phyloP scores from a whole-genome alignment of 352 stramenopile species.

The Phytophthora colocasiae region DNA sequence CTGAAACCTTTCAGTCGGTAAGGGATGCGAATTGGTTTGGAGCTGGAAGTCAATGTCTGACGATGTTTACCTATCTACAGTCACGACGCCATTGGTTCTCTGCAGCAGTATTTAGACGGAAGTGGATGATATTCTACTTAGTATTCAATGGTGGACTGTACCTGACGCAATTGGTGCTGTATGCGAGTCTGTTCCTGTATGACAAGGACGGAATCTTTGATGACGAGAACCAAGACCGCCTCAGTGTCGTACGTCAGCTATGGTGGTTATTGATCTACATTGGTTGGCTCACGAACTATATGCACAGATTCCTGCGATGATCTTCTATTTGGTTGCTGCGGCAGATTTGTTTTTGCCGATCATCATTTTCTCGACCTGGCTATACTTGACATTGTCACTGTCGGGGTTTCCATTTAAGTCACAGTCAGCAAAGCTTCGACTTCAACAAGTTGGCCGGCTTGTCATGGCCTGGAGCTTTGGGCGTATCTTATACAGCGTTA shows the following conservation, averaged over 20 bases:
- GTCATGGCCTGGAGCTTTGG: conserved; percentile 87
- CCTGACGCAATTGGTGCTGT: conserved; percentile 88
- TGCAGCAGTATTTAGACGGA: conserved; percentile 77
- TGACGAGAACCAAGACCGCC: conserved; percentile 72
- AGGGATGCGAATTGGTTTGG: conserved; percentile 2
- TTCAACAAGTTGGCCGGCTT: conserved; percentile 65
- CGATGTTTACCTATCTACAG: conserved; percentile 34
- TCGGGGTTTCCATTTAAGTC: conserved; percentile 91
- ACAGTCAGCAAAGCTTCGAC: conserved; percentile 56
- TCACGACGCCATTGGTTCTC: conserved; percentile 93
- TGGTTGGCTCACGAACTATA: conserved; percentile 10
- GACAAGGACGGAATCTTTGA: conserved; percentile 84
- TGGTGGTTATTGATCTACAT: conserved; percentile 1
- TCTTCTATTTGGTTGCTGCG: conserved; percentile 84
- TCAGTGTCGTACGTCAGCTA: conserved; percentile 60
- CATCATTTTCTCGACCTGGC: conserved; percentile 90
- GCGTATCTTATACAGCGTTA: conserved; percentile 89
- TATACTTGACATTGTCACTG: conserved; percentile 90
- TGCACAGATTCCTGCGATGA: conserved; percentile 72
- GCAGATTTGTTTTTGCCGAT: conserved; percentile 90
- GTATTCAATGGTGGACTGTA: conserved; percentile 93
- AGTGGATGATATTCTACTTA: conserved; percentile 94
- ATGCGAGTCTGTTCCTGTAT: conserved; percentile 89
- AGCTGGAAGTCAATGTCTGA: conserved; percentile 6
- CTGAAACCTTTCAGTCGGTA: conserved; percentile 91